phyloP scores from a whole-genome alignment of 805 yeast species.

The Pichia scutulata region DNA sequence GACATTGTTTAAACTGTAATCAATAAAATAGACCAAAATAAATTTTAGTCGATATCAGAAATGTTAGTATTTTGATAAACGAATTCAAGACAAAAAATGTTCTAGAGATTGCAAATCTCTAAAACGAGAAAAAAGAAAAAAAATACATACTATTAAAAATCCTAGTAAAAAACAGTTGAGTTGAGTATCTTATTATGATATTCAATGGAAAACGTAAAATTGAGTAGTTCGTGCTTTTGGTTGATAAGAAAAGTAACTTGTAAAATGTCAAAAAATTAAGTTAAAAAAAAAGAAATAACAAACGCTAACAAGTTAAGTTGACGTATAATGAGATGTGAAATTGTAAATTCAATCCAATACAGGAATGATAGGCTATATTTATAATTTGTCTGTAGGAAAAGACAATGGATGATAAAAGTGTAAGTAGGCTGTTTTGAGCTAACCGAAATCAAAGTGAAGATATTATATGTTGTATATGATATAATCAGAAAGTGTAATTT shows the following conservation, averaged over 20 bases:
- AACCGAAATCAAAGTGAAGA: too few species aligned
- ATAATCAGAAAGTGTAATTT: background rate
- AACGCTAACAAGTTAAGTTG: background rate
- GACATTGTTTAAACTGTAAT: conserved; percentile 12
- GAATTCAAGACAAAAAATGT: background rate
- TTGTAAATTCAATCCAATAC: background rate
- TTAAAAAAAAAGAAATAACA: background rate
- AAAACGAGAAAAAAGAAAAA: background rate
- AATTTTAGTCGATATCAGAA: background rate
- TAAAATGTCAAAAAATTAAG: background rate
- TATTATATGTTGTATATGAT: too few species aligned
- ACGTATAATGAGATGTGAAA: background rate
- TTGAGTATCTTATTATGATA: too few species aligned
- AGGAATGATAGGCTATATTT: background rate
- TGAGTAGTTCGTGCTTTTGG: background rate
- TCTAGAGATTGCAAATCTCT: background rate
- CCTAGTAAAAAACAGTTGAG: too few species aligned
- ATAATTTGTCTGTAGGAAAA: background rate
- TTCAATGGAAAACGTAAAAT: background rate
- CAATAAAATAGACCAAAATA: background rate
- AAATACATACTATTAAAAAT: background rate
- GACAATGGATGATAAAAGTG: background rate
- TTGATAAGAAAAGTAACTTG: background rate
- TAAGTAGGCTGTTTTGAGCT: background rate
- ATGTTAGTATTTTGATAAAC: background rate